A percentile compares a stretch with the other conserved stretches of the same genome.
phyloP scores from a whole-genome alignment of 1,284 basidiomycete species.

The Cryptococcus sp. region DNA sequence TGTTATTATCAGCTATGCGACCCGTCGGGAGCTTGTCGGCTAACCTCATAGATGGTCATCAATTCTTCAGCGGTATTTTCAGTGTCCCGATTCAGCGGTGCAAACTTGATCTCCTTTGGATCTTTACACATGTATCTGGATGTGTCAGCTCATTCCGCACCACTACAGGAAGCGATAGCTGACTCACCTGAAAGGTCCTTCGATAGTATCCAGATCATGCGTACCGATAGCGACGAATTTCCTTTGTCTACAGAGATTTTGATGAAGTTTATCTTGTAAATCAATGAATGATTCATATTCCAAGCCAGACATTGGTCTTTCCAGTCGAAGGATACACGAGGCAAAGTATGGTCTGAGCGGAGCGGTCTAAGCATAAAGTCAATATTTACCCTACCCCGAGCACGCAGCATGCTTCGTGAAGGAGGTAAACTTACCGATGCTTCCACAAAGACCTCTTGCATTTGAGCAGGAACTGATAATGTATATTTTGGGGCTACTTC shows the following conservation, averaged over 20 bases:
- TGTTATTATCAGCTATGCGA: constrained; percentile 39
- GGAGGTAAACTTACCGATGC: constrained; percentile 58
- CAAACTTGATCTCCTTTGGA: constrained; percentile 86
- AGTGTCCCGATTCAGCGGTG: constrained; percentile 71
- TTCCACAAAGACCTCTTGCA: constrained; percentile 65
- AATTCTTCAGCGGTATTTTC: constrained; percentile 75
- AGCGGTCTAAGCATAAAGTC: constrained; percentile 55
- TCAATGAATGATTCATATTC: constrained; percentile 98
- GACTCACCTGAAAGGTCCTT: constrained; percentile 66
- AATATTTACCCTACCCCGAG: too few species aligned
- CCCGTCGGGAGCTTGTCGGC: constrained; percentile 15
- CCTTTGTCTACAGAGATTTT: constrained; percentile 85
- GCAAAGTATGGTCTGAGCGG: constrained; percentile 88
- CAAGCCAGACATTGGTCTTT: constrained; percentile 73
- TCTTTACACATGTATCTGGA: constrained; percentile 76
- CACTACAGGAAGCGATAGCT: neutral
- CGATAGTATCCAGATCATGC: constrained; percentile 89
- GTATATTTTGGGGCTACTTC: constrained; percentile 67
- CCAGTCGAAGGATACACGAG: constrained; percentile 81
- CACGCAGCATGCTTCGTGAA: neutral
- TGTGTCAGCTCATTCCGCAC: neutral
- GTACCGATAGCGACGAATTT: constrained; percentile 96
- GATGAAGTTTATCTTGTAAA: constrained; percentile 95
- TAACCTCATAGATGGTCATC: constrained; percentile 84
- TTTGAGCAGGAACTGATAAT: constrained; percentile 60